Conservation (phyloP, 164 flowering plant species). For the Hamamelis virginiana region DNA sequence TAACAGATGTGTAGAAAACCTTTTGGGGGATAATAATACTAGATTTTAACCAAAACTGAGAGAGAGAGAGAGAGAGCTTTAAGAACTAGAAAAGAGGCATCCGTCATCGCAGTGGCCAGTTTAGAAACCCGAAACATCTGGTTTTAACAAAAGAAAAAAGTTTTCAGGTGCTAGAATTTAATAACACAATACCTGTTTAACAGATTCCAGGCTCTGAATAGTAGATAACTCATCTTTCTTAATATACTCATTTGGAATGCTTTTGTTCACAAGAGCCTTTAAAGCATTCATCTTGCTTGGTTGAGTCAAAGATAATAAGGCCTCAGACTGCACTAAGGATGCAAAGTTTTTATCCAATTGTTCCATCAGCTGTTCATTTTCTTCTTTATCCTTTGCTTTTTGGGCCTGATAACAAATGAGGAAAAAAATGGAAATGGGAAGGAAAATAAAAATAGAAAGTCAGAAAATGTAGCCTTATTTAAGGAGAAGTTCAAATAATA, state of each 20-base stretch:
- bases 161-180: background rate
- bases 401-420: slow-evolving; percentile 48
- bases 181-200: slow-evolving; percentile 37
- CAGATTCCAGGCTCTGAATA: slow-evolving; percentile 15
- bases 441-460: background rate
- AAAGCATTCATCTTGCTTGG: slow-evolving; percentile 60
- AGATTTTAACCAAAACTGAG: background rate
- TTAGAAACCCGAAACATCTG: background rate
- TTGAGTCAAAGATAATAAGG: slow-evolving; percentile 51
- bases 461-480: background rate
- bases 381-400: slow-evolving; percentile 84
- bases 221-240: slow-evolving; percentile 34
- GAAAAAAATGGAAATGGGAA: background rate
- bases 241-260: slow-evolving; percentile 27
- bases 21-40: background rate
- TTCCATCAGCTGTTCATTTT: slow-evolving; percentile 67
- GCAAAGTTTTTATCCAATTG: slow-evolving; percentile 71
- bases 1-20: slow-evolving; percentile 3
- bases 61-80: background rate
- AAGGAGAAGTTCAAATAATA: background rate
- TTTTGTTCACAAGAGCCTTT: slow-evolving; percentile 54
- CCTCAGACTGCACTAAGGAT: slow-evolving; percentile 59
- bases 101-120: background rate
- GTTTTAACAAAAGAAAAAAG: background rate
- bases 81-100: background rate